Base-by-base conservation (phyloP, 352 stramenopile genomes). In the Globisporangium barbulae region DNA sequence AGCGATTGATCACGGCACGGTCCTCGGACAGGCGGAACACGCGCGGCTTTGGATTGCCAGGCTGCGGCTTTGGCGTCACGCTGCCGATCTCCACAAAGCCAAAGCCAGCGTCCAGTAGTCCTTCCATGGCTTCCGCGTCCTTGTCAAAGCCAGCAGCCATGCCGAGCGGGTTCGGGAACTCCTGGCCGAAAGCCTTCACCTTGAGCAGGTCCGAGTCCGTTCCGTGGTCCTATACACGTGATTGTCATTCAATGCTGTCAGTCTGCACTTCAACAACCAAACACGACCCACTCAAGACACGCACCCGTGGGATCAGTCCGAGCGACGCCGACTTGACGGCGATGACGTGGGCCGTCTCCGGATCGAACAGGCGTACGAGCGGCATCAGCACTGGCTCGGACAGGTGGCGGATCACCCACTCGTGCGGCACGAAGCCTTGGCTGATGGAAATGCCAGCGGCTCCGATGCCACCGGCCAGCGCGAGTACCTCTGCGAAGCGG, bases 131-230 rank as follows among this genome's bases (percentile, higher is more conserved):
- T 53, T 97, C 85, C 19, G 79, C 97, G 71, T 99, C 78, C 76
- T 99, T 99, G 74, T 99, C 97, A 75, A 99, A 99, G 54, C 97
- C 97, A 1, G 97, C 97, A 2, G 97, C 96, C 61, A 99, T 91
- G 22, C 97, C 97, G 48, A 99, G 73, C 15, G 91, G 91, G 70
- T 98, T 98, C 5, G 81, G 63, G 58, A 99, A 98, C 28, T 81
- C 68, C 0, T 94, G 76, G 0, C 83, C 83, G 45, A 95, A 80
- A 9, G 67, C 71, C 5, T 81, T 68, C 5, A 93, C 70, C 10
- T 69, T 65, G 39, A 95, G 73, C 45, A 88, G 73, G 55, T 74
- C 56, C 22, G 83, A 71, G 57, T 95, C 86, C 5, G 39, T 37
- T 22, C 76, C 61, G 0, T 75, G 71, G 53, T 91, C 81, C 63